Base-by-base conservation (phyloP, 1,139 yeast species). In the Debaryomycetaceae sp. region DNA sequence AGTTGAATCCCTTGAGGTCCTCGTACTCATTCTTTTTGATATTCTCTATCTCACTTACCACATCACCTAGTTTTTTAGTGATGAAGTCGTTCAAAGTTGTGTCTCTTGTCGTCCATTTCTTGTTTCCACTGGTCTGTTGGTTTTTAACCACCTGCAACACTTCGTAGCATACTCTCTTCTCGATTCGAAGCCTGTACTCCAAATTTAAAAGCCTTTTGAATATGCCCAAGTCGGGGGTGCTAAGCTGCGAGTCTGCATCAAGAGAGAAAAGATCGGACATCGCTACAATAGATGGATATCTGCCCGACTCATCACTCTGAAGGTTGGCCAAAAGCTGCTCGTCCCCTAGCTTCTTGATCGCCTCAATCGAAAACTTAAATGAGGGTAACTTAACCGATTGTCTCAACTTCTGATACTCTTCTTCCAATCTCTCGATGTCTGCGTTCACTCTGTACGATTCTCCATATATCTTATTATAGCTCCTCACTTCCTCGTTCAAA, bases 21-120 rank as follows among this genome's bases (percentile, higher is more conserved):
- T 58, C 63, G 32, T 47, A 40, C 35, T 60, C 67, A 39, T 50
- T 53, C 33, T 41, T 45, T 34, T 61, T 61, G 22, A 70, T 59
- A 17, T 52, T 46, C 32, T 60, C 67, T 6, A 72, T 65, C 24
- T 59, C 59, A 5, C 51, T 56, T 26, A 63, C 51, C 5, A 72
- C 62, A 11, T 53, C 55, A 3, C 53, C 48, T 36, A 73, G 55
- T 31, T 64, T 63, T 9, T 54, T 57, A 5, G 55, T 54, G 33
- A 76, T 45, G 46, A 75, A 75, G 33, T 59, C 63, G 24, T 63
- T 59, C 49, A 76, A 59, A 11, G 60, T 59, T 16, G 56, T 55
- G 44, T 73, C 75, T 40, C 75, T 55, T 2, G 56, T 44, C 6
- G 59, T 61, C 79, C 81, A 74, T 43, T 65, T 64, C 38, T 56